Base-by-base conservation (phyloP, 2,329 filamentous ascomycete genomes). In the Lecanosticta acicola region DNA sequence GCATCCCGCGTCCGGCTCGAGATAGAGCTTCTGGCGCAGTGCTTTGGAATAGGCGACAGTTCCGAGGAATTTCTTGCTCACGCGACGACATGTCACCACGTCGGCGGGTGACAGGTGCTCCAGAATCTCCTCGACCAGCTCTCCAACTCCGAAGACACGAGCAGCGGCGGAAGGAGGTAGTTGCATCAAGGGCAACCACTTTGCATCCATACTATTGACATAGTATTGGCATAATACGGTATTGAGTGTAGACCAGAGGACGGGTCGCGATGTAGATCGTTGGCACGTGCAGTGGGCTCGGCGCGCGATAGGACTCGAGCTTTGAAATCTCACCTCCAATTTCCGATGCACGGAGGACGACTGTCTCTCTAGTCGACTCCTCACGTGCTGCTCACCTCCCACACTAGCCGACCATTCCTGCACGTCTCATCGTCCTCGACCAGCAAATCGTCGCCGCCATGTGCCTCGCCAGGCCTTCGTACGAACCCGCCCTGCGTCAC, bases 81-180 rank as follows among this genome's bases (percentile, higher is more conserved):
- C 46, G 21, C 48, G 48, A 36, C 51, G 52, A 29, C 41, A 53
- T 32, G 48, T 29, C 13, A 57, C 29, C 9, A 55, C 33, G 32
- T 57, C 54, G 5, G 46, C 33, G 14, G 35, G 16, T 34, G 36
- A 8, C 19, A 45, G 21, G 39, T 47, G 41, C 4, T 49, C 14
- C 32, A 57, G 32, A 16, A 57, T 53, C 14, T 44, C 26, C 32
- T 57, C 54, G 13, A 51, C 45, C 24, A 57, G 47, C 36, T 57
- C 54, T 19, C 50, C 48, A 16, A 57, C 33, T 5, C 47, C 52
- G 7, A 57, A 46, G 13, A 53, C 50, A 10, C 51, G 48, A 26
- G 41, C 50, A 21, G 50, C 52, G 21, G 51, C 53, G 2, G 46
- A 24, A 36, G 4, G 29, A 38, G 32, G 19, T 18, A 13, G 16